Percentiles rank a stretch among this genome's conserved stretches.
phyloP scores from a whole-genome alignment of 202 grass and related monocot genomes.

The Schoenoplectus tabernaemontani region DNA sequence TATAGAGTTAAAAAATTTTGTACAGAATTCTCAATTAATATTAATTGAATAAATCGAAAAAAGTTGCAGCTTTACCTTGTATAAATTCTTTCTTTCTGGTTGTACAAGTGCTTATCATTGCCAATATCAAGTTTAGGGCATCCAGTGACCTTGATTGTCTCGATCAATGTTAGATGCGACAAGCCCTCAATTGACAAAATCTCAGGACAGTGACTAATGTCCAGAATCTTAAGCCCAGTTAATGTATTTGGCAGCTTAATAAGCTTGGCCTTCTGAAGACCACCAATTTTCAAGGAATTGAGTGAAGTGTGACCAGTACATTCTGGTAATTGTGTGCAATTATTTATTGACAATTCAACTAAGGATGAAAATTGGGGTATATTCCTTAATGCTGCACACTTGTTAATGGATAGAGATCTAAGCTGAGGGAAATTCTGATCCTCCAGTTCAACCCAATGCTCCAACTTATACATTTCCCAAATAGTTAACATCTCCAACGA shows the following conservation, averaged over 20 bases:
- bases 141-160: background rate
- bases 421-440: background rate
- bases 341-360: background rate
- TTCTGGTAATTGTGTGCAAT: background rate
- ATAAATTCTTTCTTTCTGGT: too few species aligned
- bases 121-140: background rate
- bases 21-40: too few species aligned
- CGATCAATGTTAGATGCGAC: background rate
- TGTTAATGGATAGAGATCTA: background rate
- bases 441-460: background rate
- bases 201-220: background rate
- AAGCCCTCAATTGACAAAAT: background rate
- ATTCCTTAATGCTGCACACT: background rate
- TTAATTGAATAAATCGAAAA: too few species aligned
- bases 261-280: background rate
- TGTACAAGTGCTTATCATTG: too few species aligned
- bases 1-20: too few species aligned
- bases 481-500: background rate
- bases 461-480: slow-evolving; percentile 6
- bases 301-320: background rate
- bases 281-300: background rate
- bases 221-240: background rate
- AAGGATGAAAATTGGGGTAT: background rate
- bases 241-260: background rate
- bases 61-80: too few species aligned